Evolutionary conservation across 2,329 filamentous ascomycete genomes (phyloP), one percentile per base, ranked within the genome.

Genomic region (Sporothrix protearum): DNA sequence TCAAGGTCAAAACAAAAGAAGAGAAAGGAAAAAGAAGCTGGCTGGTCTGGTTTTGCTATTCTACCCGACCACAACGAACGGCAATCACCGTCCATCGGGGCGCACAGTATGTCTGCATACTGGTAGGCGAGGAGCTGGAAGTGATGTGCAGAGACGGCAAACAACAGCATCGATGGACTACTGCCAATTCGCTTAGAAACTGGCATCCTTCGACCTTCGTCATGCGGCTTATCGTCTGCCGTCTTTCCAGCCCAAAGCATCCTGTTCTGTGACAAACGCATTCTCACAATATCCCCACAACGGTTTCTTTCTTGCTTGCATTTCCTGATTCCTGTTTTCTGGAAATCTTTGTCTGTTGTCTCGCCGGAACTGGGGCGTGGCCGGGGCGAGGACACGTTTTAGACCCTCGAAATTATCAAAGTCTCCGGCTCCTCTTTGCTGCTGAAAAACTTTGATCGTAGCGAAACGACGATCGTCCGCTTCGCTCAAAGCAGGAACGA

Each of bases 391-490:
- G 42, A 42, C 33, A n/a, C 19, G 10, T n/a, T 42, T 28, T 33
- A 14, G 57, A 5, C 14, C 33, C 19, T 25, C 19, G 14, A 8
- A 16, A 9, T n/a, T n/a, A 0, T 59, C 30, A 36, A 36, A 36
- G 33, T 8, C 3, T 36, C n/a, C n/a, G 30, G 28, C 14, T 36
- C 30, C 55, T 28, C 28, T 59, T 22, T 25, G 1, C 10, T 22
- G 33, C n/a, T 33, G 25, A 39, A n/a, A 36, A 57, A 30, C 6
- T 33, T 30, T 42, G 57, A 14, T 63, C 57, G 57, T 42, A 63
- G 57, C 57, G 57, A 61, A 61, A 39, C 57, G 19, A 61, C 57
- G 57, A 63, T 63, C 57, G 57, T 63, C 57, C n/a, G 9, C 16
- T 42, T 63, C 33, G 33, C 57, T 42, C 25, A 63, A 42, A 63